Evolutionary conservation across 116 monocot species (phyloP).

Genomic region (Iris pallida): DNA sequence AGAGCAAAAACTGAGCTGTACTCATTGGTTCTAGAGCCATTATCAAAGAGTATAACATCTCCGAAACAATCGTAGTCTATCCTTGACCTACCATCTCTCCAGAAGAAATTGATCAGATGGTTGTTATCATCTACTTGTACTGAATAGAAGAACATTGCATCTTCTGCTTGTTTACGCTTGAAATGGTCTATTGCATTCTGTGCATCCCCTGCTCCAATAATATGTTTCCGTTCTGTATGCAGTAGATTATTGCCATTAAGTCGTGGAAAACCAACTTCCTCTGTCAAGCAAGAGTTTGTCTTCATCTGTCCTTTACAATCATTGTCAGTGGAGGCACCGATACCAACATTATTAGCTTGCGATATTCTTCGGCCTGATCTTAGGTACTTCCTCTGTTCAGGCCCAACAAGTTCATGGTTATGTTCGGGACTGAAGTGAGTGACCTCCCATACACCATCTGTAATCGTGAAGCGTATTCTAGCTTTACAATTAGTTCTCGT

Average conservation of each 20-base stretch:
- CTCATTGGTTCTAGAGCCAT: conserved; percentile 13
- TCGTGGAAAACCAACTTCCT: neutral
- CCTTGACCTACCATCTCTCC: conserved; percentile 29
- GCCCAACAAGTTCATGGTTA: conserved; percentile 18
- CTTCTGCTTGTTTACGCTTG: conserved; percentile 14
- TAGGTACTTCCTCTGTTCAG: conserved; percentile 18
- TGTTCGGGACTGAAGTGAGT: conserved; percentile 9
- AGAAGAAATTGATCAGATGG: conserved; percentile 20
- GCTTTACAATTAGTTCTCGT: conserved; percentile 19
- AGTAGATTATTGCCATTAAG: conserved; percentile 6
- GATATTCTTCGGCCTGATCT: conserved; percentile 14
- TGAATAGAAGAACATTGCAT: conserved; percentile 22
- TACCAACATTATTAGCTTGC: conserved; percentile 4
- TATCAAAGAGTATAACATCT: conserved; percentile 30
- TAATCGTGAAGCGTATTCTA: conserved; percentile 10
- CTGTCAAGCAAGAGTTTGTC: conserved; percentile 1
- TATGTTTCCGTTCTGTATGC: neutral
- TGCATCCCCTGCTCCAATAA: conserved; percentile 11
- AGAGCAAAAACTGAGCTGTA: conserved; percentile 19
- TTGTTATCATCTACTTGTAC: conserved; percentile 12
- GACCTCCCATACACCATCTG: conserved; percentile 16
- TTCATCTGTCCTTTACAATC: conserved; percentile 3
- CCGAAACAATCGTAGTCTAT: conserved; percentile 25
- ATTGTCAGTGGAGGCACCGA: conserved; percentile 1
- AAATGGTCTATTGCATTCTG: conserved; percentile 14